phyloP scores from a whole-genome alignment of 2,329 filamentous ascomycete genomes.

The Aspergillus awamori region DNA sequence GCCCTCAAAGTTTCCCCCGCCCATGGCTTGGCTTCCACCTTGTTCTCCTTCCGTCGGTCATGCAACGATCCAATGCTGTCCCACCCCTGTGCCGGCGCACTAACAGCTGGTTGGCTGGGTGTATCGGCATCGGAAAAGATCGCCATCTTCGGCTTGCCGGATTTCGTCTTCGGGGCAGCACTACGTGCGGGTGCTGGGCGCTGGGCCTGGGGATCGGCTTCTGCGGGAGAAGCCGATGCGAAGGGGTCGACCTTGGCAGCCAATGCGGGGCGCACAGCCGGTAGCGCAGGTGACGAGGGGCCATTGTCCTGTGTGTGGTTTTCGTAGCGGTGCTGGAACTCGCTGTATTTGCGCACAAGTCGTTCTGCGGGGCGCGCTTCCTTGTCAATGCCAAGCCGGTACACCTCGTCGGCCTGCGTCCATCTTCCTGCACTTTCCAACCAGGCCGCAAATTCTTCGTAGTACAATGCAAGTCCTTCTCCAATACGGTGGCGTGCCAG shows the following conservation, averaged over 20 bases:
- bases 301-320: slow-evolving; percentile 65
- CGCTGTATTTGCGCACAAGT: slow-evolving; percentile 83
- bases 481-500: slow-evolving; percentile 86
- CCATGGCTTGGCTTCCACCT: slow-evolving; percentile 84
- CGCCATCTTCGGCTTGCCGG: slow-evolving; percentile 77
- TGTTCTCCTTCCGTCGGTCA: slow-evolving; percentile 93
- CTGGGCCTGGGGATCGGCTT: slow-evolving; percentile 68
- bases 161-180: slow-evolving; percentile 59
- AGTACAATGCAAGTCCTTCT: slow-evolving; percentile 84
- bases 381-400: slow-evolving; percentile 82
- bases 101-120: slow-evolving; percentile 58
- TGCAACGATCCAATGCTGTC: slow-evolving; percentile 84
- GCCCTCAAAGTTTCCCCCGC: slow-evolving; percentile 86
- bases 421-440: slow-evolving; percentile 81
- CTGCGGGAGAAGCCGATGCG: slow-evolving; percentile 50
- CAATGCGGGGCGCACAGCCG: slow-evolving; percentile 77
- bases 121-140: slow-evolving; percentile 83
- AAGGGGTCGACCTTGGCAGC: slow-evolving; percentile 87
- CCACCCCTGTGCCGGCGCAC: slow-evolving; percentile 72
- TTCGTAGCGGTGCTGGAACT: slow-evolving; percentile 82
- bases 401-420: slow-evolving; percentile 92
- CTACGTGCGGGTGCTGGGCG: slow-evolving; percentile 53
- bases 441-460: slow-evolving; percentile 96
- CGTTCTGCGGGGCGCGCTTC: slow-evolving; percentile 82
- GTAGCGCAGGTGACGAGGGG: slow-evolving; percentile 84